Evolutionary conservation across 805 yeast species (phyloP), one percentile per base, ranked within the genome.

Genomic region (Ogataea corticis): DNA sequence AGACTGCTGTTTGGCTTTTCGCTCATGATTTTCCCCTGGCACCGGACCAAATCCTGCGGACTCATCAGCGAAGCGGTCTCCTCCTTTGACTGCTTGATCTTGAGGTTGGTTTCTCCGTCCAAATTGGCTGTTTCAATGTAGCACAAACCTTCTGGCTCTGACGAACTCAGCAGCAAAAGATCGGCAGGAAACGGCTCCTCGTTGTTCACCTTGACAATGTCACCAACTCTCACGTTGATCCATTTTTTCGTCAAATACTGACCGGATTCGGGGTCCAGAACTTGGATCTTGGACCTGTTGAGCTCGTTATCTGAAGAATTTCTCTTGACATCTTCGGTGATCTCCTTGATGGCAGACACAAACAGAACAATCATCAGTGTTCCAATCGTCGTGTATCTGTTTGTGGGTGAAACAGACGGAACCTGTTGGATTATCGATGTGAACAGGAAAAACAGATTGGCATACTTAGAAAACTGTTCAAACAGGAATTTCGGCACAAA

Each of bases 141-240:
- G 65, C 99, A 95, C 49, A 94, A 73, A 2, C 99, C 99, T 66
- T 92, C 98, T 0, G 99, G 99, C 65, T 94, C 99, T 0, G 98
- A 92, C 0, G 97, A 89, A 18, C 94, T 82, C 28, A 94, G 63
- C 14, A 95, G 66, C 14, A 92, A 73, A 45, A 94, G 59, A 70
- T 94, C 99, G 0, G 99, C 98, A 0, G 99, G 99, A 46, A 94
- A 78, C 0, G 96, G 84, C 51, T 92, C 95, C 58, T 89, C 97
- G 34, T 88, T 87, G 45, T 76, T 78, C 4, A 95, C 90, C 48
- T 80, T 79, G 2, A 94, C 87, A 10, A 94, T 80, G 59, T 94
- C 98, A 36, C 99, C 99, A 2, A 92, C 97, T 34, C 79, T 71
- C 17, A 94, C 86, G 46, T 87, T 81, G 50, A 88, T 80, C 99